A percentile compares a stretch with the other conserved stretches of the same genome.
Evolutionary conservation across 257 asterid species (phyloP).

Genomic region (Orobanche coerulescens): DNA sequence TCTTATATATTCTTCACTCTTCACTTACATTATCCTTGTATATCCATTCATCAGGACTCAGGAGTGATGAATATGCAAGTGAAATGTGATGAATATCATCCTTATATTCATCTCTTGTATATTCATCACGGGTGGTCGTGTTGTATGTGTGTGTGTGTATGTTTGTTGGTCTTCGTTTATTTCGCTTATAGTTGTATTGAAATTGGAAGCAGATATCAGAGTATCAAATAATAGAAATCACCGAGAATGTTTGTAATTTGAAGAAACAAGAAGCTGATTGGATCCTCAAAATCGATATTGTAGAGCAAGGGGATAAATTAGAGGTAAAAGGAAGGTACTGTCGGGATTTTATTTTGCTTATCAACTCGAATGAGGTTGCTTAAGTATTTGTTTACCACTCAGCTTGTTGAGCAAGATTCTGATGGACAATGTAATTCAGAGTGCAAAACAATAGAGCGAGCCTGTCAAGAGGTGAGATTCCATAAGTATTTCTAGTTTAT

Average conservation of each 20-base stretch:
- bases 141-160: no score
- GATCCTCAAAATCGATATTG: constrained; percentile 93
- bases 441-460: constrained; percentile 93
- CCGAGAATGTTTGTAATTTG: constrained; percentile 91
- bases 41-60: no score
- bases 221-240: constrained; percentile 77
- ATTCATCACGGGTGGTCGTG: not conserved
- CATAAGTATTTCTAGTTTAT: not conserved
- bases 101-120: no score
- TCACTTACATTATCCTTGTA: no score
- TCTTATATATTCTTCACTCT: no score
- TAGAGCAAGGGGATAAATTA: constrained; percentile 69
- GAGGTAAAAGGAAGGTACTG: constrained; percentile 40
- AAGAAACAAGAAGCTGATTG: constrained; percentile 97
- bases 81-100: no score
- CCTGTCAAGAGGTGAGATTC: constrained; percentile 86
- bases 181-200: not conserved
- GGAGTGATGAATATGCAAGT: no score
- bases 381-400: constrained; percentile 25
- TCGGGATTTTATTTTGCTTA: not conserved
- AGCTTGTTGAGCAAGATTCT: constrained; percentile 90
- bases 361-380: constrained; percentile 18
- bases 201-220: constrained; percentile 57
- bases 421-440: constrained; percentile 91
- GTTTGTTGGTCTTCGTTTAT: not conserved